Evolutionary conservation across 2,329 filamentous ascomycete species (phyloP), one percentile per base, ranked within the genome.

Genomic region (Fusarium siculi): DNA sequence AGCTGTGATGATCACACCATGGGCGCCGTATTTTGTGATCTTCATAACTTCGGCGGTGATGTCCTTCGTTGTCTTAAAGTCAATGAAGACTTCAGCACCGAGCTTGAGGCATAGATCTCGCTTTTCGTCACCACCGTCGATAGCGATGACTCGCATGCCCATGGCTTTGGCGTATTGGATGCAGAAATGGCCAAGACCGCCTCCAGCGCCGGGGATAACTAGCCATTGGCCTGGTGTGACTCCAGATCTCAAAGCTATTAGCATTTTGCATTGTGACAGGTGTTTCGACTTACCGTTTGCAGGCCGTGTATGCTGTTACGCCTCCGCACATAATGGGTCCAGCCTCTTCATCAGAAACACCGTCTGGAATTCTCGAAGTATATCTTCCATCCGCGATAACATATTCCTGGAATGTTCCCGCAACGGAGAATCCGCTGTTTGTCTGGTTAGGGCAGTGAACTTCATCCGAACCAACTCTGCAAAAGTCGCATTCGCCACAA

Each of bases 381-480:
- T 96, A 93, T 19, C 91, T 89, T 4, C 93, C 94, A 80, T 96
- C 96, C 69, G 91, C 94, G 77, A 97, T 89, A 79, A 88, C 89
- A 85, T 97, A 97, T 85, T 97, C 91, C 84, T 97, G 95, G 87
- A 97, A 97, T 14, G 91, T 91, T 23, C 94, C 95, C 78, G 97
- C 92, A 77, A 96, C 93, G 0, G 93, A 96, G 85, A 96, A 97
- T 37, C 95, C 95, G 2, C 93, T 96, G 39, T 97, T 89, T 14
- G 87, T 84, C 12, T 93, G 90, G 43, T 92, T 85, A 3, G 88
- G 82, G 83, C 95, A 97, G 7, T 97, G 90, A 2, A 94, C 92
- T 82, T 97, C 94, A 76, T 97, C 92, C 19, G 89, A 82, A 69
- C 76, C 75, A 14, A 90, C 87, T 78, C 91, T 89, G 85, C 95